These are phyloP conservation scores for Solanum etuberosum DNA, from an alignment of 257 asterid species.

Conservation along the genomic window DNA sequence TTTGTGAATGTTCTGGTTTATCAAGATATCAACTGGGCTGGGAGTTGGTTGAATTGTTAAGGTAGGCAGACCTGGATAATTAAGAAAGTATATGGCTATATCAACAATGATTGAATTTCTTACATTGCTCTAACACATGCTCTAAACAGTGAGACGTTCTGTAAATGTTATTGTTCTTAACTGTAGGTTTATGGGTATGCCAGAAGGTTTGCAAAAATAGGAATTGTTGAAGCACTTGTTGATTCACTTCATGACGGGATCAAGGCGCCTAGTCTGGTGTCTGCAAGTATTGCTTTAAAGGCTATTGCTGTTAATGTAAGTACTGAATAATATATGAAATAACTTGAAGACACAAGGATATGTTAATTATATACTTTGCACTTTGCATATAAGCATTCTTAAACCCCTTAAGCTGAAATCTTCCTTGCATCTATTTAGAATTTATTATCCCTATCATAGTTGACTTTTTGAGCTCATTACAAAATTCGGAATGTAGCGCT, in stretches of 20 bases:
- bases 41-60: background rate
- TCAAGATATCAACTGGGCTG: background rate
- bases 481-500: background rate
- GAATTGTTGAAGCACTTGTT: slow-evolving; percentile 63
- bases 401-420: background rate
- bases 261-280: slow-evolving; percentile 43
- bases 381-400: background rate
- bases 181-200: slow-evolving; percentile 91
- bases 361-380: background rate
- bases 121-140: background rate
- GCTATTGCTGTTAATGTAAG: slow-evolving; percentile 91
- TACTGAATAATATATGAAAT: background rate
- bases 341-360: background rate
- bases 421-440: background rate
- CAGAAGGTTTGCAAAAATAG: slow-evolving; percentile 66
- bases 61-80: background rate
- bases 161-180: background rate
- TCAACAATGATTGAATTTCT: background rate
- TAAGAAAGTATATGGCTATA: background rate
- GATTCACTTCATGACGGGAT: slow-evolving; percentile 72
- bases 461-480: background rate
- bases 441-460: background rate
- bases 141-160: background rate
- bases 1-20: background rate
- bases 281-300: slow-evolving; percentile 78